Conservation (phyloP, 2,329 filamentous ascomycete species). For the Nakataea oryzae region DNA sequence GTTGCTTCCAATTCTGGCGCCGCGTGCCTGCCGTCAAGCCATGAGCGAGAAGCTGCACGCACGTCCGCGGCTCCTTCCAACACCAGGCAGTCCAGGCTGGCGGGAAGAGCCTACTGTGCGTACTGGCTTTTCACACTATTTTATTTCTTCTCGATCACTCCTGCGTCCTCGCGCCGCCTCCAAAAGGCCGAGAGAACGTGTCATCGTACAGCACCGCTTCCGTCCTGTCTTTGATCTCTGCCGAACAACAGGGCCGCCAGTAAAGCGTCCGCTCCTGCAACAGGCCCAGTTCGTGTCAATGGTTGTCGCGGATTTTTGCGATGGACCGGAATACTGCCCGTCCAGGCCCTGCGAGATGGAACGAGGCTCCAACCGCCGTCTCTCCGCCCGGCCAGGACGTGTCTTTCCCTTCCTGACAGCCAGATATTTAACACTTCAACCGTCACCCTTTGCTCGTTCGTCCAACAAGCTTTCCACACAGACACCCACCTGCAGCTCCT, state of each 20-base stretch:
- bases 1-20: too few species aligned
- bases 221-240: neutral
- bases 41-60: too few species aligned
- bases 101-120: too few species aligned
- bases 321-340: neutral
- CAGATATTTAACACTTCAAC: neutral
- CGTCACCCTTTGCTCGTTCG: neutral
- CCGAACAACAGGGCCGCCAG: neutral
- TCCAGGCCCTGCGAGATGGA: neutral
- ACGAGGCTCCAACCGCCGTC: neutral
- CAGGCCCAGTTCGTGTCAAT: neutral
- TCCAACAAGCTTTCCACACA: neutral
- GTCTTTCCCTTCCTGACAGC: too few species aligned
- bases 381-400: neutral
- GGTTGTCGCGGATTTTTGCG: neutral
- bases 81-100: too few species aligned
- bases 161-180: neutral
- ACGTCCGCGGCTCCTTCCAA: too few species aligned
- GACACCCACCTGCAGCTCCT: neutral
- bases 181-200: neutral
- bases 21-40: too few species aligned
- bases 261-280: neutral
- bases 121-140: too few species aligned
- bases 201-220: neutral
- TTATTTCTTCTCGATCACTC: neutral